Percentiles rank a stretch among this genome's conserved stretches.
Conservation (phyloP, 495 filamentous ascomycete genomes). For the Pyronema omphalodes region DNA sequence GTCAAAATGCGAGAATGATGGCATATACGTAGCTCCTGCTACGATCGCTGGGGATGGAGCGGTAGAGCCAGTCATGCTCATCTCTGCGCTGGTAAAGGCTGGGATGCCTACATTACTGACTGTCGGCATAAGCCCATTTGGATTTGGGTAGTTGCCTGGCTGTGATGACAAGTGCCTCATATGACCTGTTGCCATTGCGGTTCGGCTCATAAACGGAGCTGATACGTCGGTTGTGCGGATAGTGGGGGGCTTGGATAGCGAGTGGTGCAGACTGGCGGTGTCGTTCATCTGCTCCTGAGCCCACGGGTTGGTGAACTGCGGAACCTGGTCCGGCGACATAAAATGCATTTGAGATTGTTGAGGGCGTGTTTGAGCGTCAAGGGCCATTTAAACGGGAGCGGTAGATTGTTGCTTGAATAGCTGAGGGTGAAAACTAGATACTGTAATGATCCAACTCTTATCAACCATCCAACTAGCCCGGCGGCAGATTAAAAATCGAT, state of each 20-base stretch:
- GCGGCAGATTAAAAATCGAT: background rate
- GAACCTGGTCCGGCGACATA: background rate
- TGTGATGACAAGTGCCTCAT: slow-evolving; percentile 48
- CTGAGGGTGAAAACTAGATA: slow-evolving; percentile 1
- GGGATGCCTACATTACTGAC: slow-evolving; percentile 31
- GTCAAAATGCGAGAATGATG: slow-evolving; percentile 46
- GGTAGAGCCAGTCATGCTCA: slow-evolving; percentile 37
- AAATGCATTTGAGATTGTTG: slow-evolving; percentile 5
- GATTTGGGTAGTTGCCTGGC: slow-evolving; percentile 18
- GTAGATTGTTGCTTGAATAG: background rate
- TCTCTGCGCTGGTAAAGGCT: slow-evolving; percentile 18
- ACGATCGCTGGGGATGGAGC: slow-evolving; percentile 43
- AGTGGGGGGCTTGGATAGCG: slow-evolving; percentile 17
- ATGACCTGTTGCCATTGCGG: slow-evolving; percentile 31
- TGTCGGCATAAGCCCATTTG: slow-evolving; percentile 19
- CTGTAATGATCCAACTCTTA: slow-evolving; percentile 2
- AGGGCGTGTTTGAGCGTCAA: background rate
- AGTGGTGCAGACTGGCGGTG: slow-evolving; percentile 31
- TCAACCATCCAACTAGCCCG: slow-evolving; percentile 6
- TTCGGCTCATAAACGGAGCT: slow-evolving; percentile 26
- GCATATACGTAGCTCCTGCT: slow-evolving; percentile 45
- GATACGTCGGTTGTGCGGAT: slow-evolving; percentile 33
- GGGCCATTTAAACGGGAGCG: slow-evolving; percentile 3
- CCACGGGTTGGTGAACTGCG: slow-evolving; percentile 89
- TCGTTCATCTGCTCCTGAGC: slow-evolving; percentile 34